phyloP scores from a whole-genome alignment of 1,284 basidiomycete species.

The Schizophyllum amplum region DNA sequence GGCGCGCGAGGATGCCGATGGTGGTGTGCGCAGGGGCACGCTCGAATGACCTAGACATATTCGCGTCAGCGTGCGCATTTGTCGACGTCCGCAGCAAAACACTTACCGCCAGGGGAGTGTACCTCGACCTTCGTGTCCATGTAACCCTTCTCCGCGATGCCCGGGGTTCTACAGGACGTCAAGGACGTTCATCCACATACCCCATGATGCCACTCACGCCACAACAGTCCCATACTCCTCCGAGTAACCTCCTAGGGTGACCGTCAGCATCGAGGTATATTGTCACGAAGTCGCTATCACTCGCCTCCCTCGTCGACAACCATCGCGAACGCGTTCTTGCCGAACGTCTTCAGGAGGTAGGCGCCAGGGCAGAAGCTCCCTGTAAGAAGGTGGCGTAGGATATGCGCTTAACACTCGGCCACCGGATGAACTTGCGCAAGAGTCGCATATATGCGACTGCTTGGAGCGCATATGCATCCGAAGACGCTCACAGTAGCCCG shows the following conservation, averaged over 20 bases:
- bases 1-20: constrained; percentile 8
- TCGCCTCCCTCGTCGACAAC: constrained; percentile 33
- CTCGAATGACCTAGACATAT: background rate
- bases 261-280: background rate
- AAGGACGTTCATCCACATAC: too few species aligned
- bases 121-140: constrained; percentile 6
- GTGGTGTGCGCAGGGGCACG: constrained; percentile 10
- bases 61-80: too few species aligned
- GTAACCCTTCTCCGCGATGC: constrained; percentile 9
- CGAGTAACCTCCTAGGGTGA: constrained; percentile 13
- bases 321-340: constrained; percentile 37
- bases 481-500: too few species aligned
- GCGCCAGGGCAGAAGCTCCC: constrained; percentile 35
- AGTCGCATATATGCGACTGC: too few species aligned
- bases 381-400: constrained; percentile 7
- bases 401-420: too few species aligned
- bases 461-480: too few species aligned
- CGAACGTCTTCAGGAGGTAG: constrained; percentile 37
- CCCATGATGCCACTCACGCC: constrained; percentile 13
- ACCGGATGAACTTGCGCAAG: background rate
- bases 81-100: too few species aligned
- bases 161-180: background rate
- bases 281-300: background rate
- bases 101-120: constrained; percentile 9
- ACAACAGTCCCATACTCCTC: constrained; percentile 21